A percentile compares a stretch with the other conserved stretches of the same genome.
Conservation (phyloP, 2,329 filamentous ascomycete genomes). For the Lecanosticta acicola region DNA sequence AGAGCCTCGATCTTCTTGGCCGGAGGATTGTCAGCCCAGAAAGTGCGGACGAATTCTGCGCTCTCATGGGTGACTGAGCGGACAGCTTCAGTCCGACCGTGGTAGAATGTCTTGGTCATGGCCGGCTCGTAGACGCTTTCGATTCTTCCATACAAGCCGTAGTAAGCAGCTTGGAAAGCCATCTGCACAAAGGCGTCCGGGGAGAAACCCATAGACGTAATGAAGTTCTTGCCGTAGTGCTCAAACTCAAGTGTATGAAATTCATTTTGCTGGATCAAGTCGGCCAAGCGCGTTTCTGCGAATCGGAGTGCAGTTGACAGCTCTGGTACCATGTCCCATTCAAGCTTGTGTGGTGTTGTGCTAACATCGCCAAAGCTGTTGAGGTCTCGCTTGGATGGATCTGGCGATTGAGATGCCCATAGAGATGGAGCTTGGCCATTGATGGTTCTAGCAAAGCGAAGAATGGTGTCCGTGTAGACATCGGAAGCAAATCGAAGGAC, state of each 20-base stretch:
- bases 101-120: slow-evolving; percentile 93
- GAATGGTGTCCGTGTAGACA: slow-evolving; percentile 93
- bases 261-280: slow-evolving; percentile 94
- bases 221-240: slow-evolving; percentile 93
- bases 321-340: slow-evolving; percentile 96
- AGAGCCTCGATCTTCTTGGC: slow-evolving; percentile 81
- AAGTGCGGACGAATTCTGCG: slow-evolving; percentile 82
- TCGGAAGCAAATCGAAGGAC: slow-evolving; percentile 94
- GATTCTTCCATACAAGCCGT: slow-evolving; percentile 86
- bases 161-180: slow-evolving; percentile 98
- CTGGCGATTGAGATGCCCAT: slow-evolving; percentile 85
- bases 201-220: slow-evolving; percentile 92
- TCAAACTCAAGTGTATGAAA: slow-evolving; percentile 86
- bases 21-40: slow-evolving; percentile 86
- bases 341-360: slow-evolving; percentile 89
- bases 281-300: slow-evolving; percentile 87
- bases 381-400: slow-evolving; percentile 86
- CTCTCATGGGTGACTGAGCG: slow-evolving; percentile 77
- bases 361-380: slow-evolving; percentile 88
- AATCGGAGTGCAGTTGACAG: slow-evolving; percentile 87
- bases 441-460: slow-evolving; percentile 90
- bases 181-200: slow-evolving; percentile 97
- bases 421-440: slow-evolving; percentile 87
- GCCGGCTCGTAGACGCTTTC: slow-evolving; percentile 97
- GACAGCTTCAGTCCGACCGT: slow-evolving; percentile 91